Evolutionary conservation across 768 basidiomycete genomes (phyloP).

Genomic region (Ephemerocybe angulata): DNA sequence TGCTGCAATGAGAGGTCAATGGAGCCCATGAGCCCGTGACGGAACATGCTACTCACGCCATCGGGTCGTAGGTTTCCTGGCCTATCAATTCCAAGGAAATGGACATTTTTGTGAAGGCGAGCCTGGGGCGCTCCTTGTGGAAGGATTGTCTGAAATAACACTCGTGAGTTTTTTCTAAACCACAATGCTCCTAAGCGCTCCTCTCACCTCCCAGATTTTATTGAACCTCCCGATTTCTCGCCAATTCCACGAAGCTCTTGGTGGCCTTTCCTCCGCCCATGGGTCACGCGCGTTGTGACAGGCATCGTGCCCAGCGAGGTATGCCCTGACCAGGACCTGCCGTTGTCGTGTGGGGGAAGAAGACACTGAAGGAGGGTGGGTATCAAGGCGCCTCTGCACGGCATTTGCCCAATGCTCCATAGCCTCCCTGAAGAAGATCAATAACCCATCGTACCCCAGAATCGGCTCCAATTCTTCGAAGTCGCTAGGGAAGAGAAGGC

Average conservation of each 20-base stretch:
- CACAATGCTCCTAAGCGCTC: conserved; percentile 42
- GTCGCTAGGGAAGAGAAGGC: too few relatives aligned
- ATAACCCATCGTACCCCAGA: conserved; percentile 48
- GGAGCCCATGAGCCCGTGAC: too few relatives aligned
- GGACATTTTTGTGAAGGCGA: too few relatives aligned
- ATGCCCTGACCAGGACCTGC: conserved; percentile 56
- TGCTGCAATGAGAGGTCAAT: conserved; percentile 26
- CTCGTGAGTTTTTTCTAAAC: too few relatives aligned
- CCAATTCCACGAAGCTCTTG: conserved; percentile 60
- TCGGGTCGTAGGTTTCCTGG: conserved; percentile 63
- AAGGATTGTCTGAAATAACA: too few relatives aligned
- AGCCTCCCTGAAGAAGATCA: conserved; percentile 56
- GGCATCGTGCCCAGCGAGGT: conserved; percentile 63
- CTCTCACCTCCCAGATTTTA: conserved; percentile 49
- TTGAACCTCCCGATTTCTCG: conserved; percentile 56
- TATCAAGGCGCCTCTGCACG: conserved; percentile 41
- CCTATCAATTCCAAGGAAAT: conserved; percentile 57
- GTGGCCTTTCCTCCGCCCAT: conserved; percentile 45
- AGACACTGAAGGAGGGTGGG: conserved; percentile 25
- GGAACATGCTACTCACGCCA: conserved; percentile 48
- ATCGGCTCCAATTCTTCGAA: conserved; percentile 24
- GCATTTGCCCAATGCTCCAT: conserved; percentile 51
- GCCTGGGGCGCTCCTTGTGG: too few relatives aligned
- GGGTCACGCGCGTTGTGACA: conserved; percentile 50
- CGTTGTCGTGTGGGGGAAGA: neutral